These are phyloP conservation scores for Glomus cerebriforme DNA, from an alignment of 192 early-diverging fungal genomes.

Conservation along the genomic window DNA sequence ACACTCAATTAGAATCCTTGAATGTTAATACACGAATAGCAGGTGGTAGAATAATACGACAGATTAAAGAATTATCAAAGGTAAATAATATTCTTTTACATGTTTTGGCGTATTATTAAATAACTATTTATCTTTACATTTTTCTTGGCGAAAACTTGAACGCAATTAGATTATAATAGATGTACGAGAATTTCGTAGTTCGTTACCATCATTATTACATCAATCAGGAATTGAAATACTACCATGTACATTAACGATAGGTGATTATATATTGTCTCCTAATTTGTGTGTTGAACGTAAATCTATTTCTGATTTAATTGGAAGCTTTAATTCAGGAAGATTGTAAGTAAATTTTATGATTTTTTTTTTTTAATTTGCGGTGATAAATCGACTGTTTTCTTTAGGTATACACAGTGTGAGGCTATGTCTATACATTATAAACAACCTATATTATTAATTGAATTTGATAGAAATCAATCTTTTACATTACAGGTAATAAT, in stretches of 20 bases:
- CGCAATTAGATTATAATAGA: constrained; percentile 73
- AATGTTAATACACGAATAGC: constrained; percentile 62
- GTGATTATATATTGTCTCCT: constrained; percentile 91
- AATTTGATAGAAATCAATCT: constrained; percentile 85
- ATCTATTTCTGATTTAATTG: constrained; percentile 83
- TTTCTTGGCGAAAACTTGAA: background rate
- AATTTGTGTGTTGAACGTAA: constrained; percentile 91
- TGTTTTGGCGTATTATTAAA: background rate
- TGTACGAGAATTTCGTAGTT: constrained; percentile 89
- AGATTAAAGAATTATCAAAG: background rate
- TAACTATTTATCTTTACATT: constrained; percentile 3
- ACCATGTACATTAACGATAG: constrained; percentile 87
- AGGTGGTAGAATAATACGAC: constrained; percentile 52
- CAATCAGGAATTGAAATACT: constrained; percentile 70
- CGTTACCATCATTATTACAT: constrained; percentile 86
- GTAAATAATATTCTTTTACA: constrained; percentile 12
- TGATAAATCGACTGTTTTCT: background rate
- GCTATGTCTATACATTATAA: constrained; percentile 85
- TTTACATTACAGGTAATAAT: constrained; percentile 75
- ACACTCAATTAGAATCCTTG: constrained; percentile 29
- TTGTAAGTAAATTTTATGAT: constrained; percentile 55
- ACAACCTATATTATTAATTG: constrained; percentile 81
- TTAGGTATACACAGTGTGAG: constrained; percentile 80
- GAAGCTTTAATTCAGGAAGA: constrained; percentile 79
- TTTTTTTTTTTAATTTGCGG: background rate